A percentile compares a stretch with the other conserved stretches of the same genome.
Evolutionary conservation across 1,284 basidiomycete species (phyloP).

Genomic region (Puccinia polysora): DNA sequence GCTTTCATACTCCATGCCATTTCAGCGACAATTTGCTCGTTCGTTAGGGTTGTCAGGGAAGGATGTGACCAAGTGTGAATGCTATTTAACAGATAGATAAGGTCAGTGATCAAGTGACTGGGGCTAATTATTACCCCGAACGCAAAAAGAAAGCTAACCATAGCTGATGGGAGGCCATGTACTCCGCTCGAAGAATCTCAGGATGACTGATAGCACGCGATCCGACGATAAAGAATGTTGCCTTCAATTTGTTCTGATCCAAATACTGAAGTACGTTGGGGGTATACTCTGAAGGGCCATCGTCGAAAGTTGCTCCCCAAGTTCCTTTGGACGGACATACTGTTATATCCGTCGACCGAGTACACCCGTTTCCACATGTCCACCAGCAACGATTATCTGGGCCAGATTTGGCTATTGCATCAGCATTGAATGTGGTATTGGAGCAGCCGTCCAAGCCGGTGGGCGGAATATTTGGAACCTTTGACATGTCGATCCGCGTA

Average conservation of each 20-base stretch:
- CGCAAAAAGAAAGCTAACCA: constrained; percentile 57
- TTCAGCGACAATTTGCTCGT: constrained; percentile 83
- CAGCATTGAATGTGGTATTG: constrained; percentile 59
- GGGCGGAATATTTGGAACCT: constrained; percentile 60
- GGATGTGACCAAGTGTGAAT: constrained; percentile 58
- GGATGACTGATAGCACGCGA: constrained; percentile 80
- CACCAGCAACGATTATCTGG: constrained; percentile 69
- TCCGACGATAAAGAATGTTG: constrained; percentile 90
- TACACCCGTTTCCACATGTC: constrained; percentile 74
- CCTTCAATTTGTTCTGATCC: constrained; percentile 62
- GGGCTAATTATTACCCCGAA: background rate
- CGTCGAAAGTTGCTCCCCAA: constrained; percentile 60
- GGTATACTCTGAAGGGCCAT: constrained; percentile 69
- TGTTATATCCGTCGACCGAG: constrained; percentile 67
- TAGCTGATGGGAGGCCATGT: constrained; percentile 59
- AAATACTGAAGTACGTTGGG: constrained; percentile 69
- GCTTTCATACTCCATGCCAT: constrained; percentile 70
- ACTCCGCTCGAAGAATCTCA: constrained; percentile 71
- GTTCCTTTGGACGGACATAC: constrained; percentile 72
- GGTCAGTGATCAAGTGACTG: constrained; percentile 45
- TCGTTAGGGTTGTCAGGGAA: constrained; percentile 72
- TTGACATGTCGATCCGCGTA: constrained; percentile 60
- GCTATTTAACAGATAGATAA: constrained; percentile 46
- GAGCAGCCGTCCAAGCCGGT: constrained; percentile 64
- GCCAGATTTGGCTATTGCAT: constrained; percentile 65